phyloP scores from a whole-genome alignment of 208 protist genomes.

The Leishmania gerbilli region DNA sequence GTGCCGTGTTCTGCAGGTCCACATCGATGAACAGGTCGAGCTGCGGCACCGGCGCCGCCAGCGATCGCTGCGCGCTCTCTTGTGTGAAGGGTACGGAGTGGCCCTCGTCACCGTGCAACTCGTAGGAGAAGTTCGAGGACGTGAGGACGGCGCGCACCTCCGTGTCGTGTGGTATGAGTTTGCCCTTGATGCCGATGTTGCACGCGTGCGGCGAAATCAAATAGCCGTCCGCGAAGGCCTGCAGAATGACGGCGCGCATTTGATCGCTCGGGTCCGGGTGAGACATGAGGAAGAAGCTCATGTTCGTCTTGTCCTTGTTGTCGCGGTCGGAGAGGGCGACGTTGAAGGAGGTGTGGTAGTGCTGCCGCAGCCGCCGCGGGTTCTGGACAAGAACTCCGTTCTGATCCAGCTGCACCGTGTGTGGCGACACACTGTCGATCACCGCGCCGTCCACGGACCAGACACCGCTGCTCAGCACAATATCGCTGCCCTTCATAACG shows the following conservation, averaged over 20 bases:
- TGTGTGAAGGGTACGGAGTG: constrained; percentile 60
- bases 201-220: constrained; percentile 25
- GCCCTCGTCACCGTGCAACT: constrained; percentile 42
- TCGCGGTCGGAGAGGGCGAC: constrained; percentile 27
- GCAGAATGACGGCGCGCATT: constrained; percentile 19
- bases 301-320: constrained; percentile 5
- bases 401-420: constrained; percentile 46
- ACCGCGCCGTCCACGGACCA: constrained; percentile 52
- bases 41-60: constrained; percentile 45
- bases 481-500: constrained; percentile 28
- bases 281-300: constrained; percentile 7
- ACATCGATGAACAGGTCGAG: constrained; percentile 43
- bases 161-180: constrained; percentile 3
- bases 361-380: constrained; percentile 16
- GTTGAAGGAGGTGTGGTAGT: constrained; percentile 27
- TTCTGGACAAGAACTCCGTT: constrained; percentile 33
- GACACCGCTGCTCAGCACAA: constrained; percentile 43
- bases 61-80: constrained; percentile 36
- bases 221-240: constrained; percentile 23
- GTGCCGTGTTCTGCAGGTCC: constrained; percentile 13
- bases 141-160: constrained; percentile 21
- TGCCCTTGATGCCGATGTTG: constrained; percentile 21
- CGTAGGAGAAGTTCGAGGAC: constrained; percentile 15
- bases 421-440: constrained; percentile 58
- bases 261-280: constrained; percentile 14